Conservation (phyloP, 352 stramenopile species). For the Globisporangium heterothallicum region DNA sequence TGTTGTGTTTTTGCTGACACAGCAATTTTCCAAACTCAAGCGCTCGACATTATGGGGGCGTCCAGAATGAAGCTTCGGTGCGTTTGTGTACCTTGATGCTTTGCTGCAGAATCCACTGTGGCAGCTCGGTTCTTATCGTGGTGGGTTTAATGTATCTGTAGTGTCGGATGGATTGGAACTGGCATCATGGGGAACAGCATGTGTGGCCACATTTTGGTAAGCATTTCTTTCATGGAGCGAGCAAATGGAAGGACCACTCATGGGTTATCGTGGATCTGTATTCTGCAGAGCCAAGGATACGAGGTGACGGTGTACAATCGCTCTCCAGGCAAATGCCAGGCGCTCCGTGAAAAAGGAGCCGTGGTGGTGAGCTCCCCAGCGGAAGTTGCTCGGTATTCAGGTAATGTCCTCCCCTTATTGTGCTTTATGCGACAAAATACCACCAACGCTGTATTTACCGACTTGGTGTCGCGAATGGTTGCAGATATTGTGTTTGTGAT, state of each 20-base stretch:
- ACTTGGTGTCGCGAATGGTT: not conserved
- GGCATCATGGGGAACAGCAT: conserved; percentile 89
- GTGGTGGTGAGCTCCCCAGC: conserved; percentile 65
- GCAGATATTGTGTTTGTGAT: conserved; percentile 89
- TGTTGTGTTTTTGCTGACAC: not conserved
- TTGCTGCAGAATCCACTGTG: too few relatives aligned
- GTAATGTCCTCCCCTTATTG: conserved; percentile 19
- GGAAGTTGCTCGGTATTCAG: conserved; percentile 72
- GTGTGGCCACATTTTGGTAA: conserved; percentile 82
- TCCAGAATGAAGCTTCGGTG: conserved; percentile 62
- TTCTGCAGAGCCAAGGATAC: conserved; percentile 67
- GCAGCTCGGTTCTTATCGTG: not conserved
- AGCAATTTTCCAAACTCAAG: conserved; percentile 56
- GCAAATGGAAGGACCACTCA: not conserved
- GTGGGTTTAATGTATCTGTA: conserved; percentile 12
- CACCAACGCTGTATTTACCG: too few relatives aligned
- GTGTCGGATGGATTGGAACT: conserved; percentile 82
- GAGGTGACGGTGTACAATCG: conserved; percentile 85
- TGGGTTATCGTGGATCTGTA: too few relatives aligned
- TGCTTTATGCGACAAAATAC: not conserved
- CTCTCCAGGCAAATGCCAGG: conserved; percentile 76
- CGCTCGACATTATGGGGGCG: conserved; percentile 48
- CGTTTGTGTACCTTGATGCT: not conserved
- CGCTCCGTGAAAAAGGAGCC: conserved; percentile 69
- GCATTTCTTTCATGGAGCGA: conserved; percentile 8